A percentile compares a stretch with the other conserved stretches of the same genome.
Conservation (phyloP, 257 asterid species). For the Solanum ahanhuiri region DNA sequence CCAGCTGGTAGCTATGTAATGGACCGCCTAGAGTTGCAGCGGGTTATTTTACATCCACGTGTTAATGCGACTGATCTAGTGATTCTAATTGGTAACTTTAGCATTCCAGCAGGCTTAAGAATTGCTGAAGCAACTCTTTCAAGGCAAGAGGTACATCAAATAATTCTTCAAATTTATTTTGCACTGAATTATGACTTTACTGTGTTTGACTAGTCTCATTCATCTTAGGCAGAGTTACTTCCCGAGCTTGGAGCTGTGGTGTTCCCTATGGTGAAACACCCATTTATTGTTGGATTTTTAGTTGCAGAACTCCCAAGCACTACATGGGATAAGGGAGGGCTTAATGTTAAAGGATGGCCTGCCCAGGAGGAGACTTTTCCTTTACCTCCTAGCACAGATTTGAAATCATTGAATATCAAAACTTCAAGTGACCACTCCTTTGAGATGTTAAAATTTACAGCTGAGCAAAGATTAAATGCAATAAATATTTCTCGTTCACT, state of each 20-base stretch:
- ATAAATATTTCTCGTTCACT: slow-evolving; percentile 65
- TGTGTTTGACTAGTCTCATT: slow-evolving; percentile 6
- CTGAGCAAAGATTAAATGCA: slow-evolving; percentile 70
- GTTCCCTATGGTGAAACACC: slow-evolving; percentile 88
- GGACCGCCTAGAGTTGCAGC: slow-evolving; percentile 88
- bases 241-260: slow-evolving; percentile 83
- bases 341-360: slow-evolving; percentile 25
- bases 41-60: slow-evolving; percentile 55
- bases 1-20: slow-evolving; percentile 97
- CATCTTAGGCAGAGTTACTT: slow-evolving; percentile 65
- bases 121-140: slow-evolving; percentile 78
- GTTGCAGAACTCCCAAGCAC: slow-evolving; percentile 75
- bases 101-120: slow-evolving; percentile 73
- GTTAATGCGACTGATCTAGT: slow-evolving; percentile 58
- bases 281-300: slow-evolving; percentile 89
- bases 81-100: slow-evolving; percentile 62
- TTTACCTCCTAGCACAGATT: slow-evolving; percentile 23
- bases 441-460: slow-evolving; percentile 33
- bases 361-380: slow-evolving; percentile 30
- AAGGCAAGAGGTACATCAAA: slow-evolving; percentile 42
- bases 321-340: slow-evolving; percentile 30
- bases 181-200: slow-evolving; percentile 13
- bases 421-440: slow-evolving; percentile 25
- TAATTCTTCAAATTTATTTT: background rate
- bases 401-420: slow-evolving; percentile 35